Conservation (phyloP, 768 basidiomycete genomes). For the Rhodosporidiobolus odoratus region DNA sequence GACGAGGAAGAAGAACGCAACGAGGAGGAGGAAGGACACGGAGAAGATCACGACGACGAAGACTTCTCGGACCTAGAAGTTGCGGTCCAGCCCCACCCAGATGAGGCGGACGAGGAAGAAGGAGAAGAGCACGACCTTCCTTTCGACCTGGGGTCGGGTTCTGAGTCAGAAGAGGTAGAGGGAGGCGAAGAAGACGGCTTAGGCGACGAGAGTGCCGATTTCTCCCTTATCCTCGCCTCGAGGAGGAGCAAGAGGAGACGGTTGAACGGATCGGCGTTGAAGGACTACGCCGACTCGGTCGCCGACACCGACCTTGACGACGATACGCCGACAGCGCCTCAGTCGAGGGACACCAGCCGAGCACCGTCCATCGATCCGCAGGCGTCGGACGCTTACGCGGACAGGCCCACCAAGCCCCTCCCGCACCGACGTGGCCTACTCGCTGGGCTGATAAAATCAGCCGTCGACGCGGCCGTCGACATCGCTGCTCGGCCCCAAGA, state of each 20-base stretch:
- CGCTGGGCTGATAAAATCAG: too few species aligned
- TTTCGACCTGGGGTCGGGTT: not conserved
- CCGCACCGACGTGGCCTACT: too few species aligned
- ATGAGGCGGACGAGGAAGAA: not conserved
- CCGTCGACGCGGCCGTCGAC: too few species aligned
- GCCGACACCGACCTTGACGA: not conserved
- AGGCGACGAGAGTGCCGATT: not conserved
- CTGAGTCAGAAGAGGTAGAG: not conserved
- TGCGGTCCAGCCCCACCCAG: not conserved
- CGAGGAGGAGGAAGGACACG: not conserved
- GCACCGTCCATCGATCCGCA: too few species aligned
- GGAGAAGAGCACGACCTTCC: not conserved
- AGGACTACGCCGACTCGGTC: not conserved
- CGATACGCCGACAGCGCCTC: not conserved
- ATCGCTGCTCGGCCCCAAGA: too few species aligned
- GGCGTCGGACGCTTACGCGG: too few species aligned
- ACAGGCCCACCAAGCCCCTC: too few species aligned
- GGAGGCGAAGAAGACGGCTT: not conserved
- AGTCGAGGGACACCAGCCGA: not conserved
- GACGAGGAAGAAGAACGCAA: not conserved
- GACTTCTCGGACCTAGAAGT: slow-evolving; percentile 4
- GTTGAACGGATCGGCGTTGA: not conserved
- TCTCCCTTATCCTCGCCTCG: not conserved
- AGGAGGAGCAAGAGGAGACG: not conserved
- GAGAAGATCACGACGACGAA: not conserved